Evolutionary conservation across 2,329 filamentous ascomycete genomes (phyloP), one percentile per base, ranked within the genome.

Genomic region (Aspergillus luchuensis): DNA sequence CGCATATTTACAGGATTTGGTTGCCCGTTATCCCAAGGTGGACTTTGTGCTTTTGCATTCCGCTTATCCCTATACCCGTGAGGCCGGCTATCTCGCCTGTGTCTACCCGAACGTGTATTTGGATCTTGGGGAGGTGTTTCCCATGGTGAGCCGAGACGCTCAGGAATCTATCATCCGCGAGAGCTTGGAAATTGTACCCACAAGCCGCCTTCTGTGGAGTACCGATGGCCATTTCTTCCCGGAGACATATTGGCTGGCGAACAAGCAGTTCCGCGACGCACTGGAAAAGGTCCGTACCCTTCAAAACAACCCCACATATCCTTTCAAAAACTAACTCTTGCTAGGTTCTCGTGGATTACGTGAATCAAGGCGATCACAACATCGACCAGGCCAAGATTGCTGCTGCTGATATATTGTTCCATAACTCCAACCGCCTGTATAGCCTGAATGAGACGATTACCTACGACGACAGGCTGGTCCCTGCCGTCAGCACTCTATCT

Each of bases 51-150:
- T 96, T 8, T 83, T 96, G 2, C 91, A 96, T 71, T 88, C 91
- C 0, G 86, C 90, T 2, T 96, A 96, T 72, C 92, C 92, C 0
- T 95, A 90, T 70, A 91, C 88, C 0, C 84, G 88, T 39, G 90
- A 95, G 75, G 85, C 89, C 0, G 91, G 89, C 0, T 96, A 94
- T 71, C 81, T 96, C 19, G 90, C 91, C 0, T 86, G 85, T 0
- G 87, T 90, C 21, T 95, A 92, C 71, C 81, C 85, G 23, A 94
- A 96, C 69, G 90, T 91, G 1, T 95, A 92, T 71, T 85, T 91
- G 11, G 92, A 96, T 70, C 86, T 96, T 57, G 91, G 92, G 1
- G 89, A 92, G 70, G 88, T 95, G 0, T 96, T 95, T 62, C 91
- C 91, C 0, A 88, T 88, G 75, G 75, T 95, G 39, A 93, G 89